These are phyloP conservation scores for Phaffomyces thermotolerans DNA, from an alignment of 805 yeast species.

Conservation along the genomic window DNA sequence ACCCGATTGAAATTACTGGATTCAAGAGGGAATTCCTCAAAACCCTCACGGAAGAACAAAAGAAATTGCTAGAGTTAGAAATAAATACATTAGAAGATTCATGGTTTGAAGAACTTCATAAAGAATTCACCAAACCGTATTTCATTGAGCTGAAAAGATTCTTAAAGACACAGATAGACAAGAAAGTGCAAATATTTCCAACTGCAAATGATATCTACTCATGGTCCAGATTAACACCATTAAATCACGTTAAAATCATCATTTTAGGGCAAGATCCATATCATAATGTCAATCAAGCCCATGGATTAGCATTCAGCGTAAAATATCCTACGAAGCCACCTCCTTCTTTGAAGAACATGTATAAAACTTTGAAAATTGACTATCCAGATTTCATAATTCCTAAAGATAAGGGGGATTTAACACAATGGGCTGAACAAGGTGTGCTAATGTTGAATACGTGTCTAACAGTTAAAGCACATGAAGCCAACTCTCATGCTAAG, in stretches of 20 bases:
- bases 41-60: constrained; percentile 32
- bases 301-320: constrained; percentile 92
- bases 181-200: constrained; percentile 65
- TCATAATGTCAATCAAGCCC: constrained; percentile 89
- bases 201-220: constrained; percentile 73
- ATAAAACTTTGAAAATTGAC: constrained; percentile 65
- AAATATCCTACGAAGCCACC: constrained; percentile 81
- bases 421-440: constrained; percentile 83
- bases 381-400: constrained; percentile 61
- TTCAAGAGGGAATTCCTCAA: constrained; percentile 11
- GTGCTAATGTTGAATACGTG: constrained; percentile 83
- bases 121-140: constrained; percentile 78
- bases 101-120: constrained; percentile 68
- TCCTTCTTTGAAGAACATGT: constrained; percentile 81
- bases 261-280: constrained; percentile 96
- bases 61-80: constrained; percentile 54
- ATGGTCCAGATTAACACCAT: constrained; percentile 84
- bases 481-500: constrained; percentile 86
- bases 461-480: constrained; percentile 86
- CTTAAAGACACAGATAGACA: constrained; percentile 38
- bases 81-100: constrained; percentile 60
- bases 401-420: constrained; percentile 49
- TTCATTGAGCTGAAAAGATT: constrained; percentile 68
- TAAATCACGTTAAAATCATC: constrained; percentile 64
- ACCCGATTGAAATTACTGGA: background rate